Base-by-base conservation (phyloP, 2,329 filamentous ascomycete genomes). In the Furcasterigmium sp. region DNA sequence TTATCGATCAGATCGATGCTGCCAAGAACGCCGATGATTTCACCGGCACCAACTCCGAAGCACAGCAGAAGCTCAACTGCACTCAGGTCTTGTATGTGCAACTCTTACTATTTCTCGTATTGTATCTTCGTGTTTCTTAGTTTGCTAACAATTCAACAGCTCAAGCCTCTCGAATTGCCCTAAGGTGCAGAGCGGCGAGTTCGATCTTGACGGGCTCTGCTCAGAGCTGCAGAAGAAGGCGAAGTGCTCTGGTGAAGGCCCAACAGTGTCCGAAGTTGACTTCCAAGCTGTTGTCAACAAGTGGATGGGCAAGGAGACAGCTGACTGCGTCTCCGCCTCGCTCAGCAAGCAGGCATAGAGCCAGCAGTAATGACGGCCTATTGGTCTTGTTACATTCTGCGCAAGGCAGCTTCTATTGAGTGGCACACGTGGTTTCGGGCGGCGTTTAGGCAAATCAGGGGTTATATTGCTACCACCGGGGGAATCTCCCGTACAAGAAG, bases 181-280 rank as follows among this genome's bases (percentile, higher is more conserved):
- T 47, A 90, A 86, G 61, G 93, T 95, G 54, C 86, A 91, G 59
- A 87, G 80, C 45, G 91, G 91, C 54, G 91, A 94, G 54, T 89
- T 97, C 51, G 93, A 98, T 53, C 85, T 98, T 39, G 93, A 98
- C 59, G 83, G 85, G 26, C 77, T 98, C 19, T 98, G 93, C 68
- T 86, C 85, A 5, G 91, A 98, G 60, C 79, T 98, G 13, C 87
- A 91, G 51, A 87, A 91, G 62, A 98, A 98, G 70, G 93, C 93
- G 45, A 93, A 91, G 60, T 98, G 93, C 64, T 95, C 90, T 1
- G 87, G 95, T 53, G 85, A 77, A 15, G 91, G 93, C 14, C 88
- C 94, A 11, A 88, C 95, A 15, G 87, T 98, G 19, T 85, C 90
- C 49, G 84, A 95, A 67, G 80, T 81, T 43, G 91, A 97, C 56